Conservation (phyloP, 2,329 filamentous ascomycete genomes). For the Ophiocordyceps camponoti-leonardi region DNA sequence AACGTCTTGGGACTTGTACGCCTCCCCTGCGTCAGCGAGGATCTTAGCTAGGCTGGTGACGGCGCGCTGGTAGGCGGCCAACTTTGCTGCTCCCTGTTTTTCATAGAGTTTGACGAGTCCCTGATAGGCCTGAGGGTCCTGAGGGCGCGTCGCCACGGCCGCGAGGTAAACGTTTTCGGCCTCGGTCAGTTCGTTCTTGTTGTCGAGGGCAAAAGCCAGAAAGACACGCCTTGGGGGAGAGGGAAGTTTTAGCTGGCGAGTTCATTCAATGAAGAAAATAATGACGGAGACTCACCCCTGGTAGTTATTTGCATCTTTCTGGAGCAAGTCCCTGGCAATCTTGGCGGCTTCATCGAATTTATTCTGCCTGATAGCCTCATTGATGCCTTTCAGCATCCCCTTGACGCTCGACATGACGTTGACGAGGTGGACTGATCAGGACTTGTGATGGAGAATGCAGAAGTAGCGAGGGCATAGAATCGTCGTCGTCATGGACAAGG, state of each 20-base stretch:
- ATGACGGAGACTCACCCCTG: conserved; percentile 39
- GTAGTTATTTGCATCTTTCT: conserved; percentile 62
- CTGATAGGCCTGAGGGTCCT: conserved; percentile 78
- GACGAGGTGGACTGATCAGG: background rate
- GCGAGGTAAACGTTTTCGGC: conserved; percentile 61
- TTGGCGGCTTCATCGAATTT: conserved; percentile 62
- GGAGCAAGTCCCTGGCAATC: conserved; percentile 51
- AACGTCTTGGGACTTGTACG: conserved; percentile 46
- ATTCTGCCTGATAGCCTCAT: conserved; percentile 57
- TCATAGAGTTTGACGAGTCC: conserved; percentile 78
- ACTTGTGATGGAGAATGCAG: background rate
- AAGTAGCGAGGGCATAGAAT: background rate
- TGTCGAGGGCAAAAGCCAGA: conserved; percentile 69
- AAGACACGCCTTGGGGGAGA: conserved; percentile 50
- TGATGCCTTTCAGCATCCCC: conserved; percentile 64
- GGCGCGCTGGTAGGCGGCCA: conserved; percentile 59
- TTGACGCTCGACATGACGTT: conserved; percentile 39
- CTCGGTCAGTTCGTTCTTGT: conserved; percentile 50
- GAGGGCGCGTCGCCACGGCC: conserved; percentile 53
- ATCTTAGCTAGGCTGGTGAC: conserved; percentile 59
- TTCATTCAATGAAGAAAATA: background rate
- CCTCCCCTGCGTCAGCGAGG: conserved; percentile 47
- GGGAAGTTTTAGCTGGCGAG: conserved; percentile 2
- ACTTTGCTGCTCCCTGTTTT: conserved; percentile 49
- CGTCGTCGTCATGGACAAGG: background rate